phyloP scores from a whole-genome alignment of 176 grass and related monocot species.

The sorghum (Sorghum bicolor) region DNA sequence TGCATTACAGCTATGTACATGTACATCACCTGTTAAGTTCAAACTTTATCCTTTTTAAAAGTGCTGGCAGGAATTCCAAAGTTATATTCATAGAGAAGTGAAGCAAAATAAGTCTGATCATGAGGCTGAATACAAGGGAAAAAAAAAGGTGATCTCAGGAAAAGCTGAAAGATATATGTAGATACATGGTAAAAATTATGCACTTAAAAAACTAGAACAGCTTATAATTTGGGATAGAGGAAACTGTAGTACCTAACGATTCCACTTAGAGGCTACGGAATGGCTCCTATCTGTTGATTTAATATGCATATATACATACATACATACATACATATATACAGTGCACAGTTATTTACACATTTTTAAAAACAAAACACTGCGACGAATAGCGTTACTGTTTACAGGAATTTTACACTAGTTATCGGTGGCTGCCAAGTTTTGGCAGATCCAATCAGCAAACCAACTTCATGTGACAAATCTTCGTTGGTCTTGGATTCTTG shows the following conservation, averaged over 20 bases:
- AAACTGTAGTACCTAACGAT: not conserved
- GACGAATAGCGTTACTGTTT: not conserved
- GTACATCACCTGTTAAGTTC: not conserved
- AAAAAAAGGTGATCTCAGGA: not conserved
- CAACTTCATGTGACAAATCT: not conserved
- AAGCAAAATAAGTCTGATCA: not conserved
- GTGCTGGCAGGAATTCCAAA: not conserved
- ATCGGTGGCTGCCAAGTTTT: not conserved
- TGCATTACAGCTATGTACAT: not conserved
- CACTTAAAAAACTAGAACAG: too few relatives aligned
- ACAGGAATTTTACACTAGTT: not conserved
- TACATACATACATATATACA: not conserved
- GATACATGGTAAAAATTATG: not conserved
- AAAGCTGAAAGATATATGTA: not conserved
- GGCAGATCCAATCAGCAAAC: not conserved
- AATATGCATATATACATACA: not conserved
- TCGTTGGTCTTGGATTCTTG: not conserved
- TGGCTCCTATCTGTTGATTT: not conserved
- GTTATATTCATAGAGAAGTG: not conserved
- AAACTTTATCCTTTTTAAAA: not conserved
- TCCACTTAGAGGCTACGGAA: not conserved
- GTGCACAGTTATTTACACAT: not conserved
- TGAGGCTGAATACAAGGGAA: not conserved
- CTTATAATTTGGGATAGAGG: too few relatives aligned
- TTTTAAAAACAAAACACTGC: not conserved